Conservation (phyloP, 768 basidiomycete species). For the Mycena kentingensis region DNA sequence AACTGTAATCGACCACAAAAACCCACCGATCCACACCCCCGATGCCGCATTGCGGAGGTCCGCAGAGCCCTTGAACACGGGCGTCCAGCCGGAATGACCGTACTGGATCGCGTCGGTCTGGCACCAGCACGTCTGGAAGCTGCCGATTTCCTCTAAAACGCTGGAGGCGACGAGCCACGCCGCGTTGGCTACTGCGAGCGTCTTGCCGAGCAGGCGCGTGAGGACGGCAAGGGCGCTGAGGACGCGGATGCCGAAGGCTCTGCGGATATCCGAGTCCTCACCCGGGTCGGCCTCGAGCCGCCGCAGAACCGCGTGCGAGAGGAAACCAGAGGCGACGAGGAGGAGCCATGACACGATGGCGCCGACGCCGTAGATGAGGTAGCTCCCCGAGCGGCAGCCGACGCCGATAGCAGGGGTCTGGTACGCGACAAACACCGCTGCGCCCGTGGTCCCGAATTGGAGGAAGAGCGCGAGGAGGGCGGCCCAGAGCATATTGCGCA, state of each 20-base stretch:
- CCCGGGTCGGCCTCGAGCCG: conserved; percentile 1
- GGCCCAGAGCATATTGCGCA: conserved; percentile 25
- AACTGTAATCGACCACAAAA: conserved; percentile 3
- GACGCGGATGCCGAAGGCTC: neutral
- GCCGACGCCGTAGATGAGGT: conserved; percentile 29
- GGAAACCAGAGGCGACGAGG: conserved; percentile 29
- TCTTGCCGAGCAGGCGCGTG: conserved; percentile 12
- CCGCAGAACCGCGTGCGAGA: conserved; percentile 16
- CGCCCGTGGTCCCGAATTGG: conserved; percentile 35
- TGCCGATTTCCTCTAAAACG: conserved; percentile 19
- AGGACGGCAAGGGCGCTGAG: conserved; percentile 10
- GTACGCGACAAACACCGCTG: conserved; percentile 28
- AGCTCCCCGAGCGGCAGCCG: conserved; percentile 36
- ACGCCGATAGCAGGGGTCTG: conserved; percentile 26
- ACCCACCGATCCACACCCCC: conserved; percentile 10
- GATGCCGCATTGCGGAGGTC: conserved; percentile 1
- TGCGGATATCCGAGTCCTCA: no score
- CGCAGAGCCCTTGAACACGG: conserved; percentile 3
- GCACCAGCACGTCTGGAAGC: conserved; percentile 21
- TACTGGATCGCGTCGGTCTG: conserved; percentile 9
- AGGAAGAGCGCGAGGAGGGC: conserved; percentile 28
- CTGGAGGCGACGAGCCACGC: conserved; percentile 17
- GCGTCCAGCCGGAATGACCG: conserved; percentile 3
- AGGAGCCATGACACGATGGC: conserved; percentile 33
- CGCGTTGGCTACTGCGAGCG: conserved; percentile 15